Evolutionary conservation across 495 filamentous ascomycete species (phyloP).

Genomic region (Cercophora samala): DNA sequence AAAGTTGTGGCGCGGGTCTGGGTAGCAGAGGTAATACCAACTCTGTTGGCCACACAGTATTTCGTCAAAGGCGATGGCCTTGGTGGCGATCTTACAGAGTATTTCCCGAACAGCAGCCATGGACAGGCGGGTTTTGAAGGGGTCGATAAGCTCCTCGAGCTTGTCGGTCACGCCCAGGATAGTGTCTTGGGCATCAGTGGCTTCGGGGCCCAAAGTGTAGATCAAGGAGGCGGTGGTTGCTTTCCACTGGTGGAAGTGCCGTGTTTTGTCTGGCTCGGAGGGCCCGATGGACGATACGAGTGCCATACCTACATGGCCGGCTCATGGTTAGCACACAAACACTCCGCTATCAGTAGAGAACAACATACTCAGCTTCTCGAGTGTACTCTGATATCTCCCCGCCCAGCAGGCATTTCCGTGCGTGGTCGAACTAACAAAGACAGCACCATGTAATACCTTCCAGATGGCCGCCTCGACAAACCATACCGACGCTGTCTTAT

Average conservation of each 20-base stretch:
- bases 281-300: neutral
- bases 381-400: neutral
- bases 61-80: neutral
- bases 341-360: neutral
- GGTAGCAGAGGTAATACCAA: neutral
- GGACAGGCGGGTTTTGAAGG: neutral
- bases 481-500: neutral
- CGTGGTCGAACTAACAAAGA: neutral
- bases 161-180: neutral
- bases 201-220: neutral
- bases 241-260: neutral
- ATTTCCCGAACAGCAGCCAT: neutral
- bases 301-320: neutral
- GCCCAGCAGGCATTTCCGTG: slow-evolving; percentile 3
- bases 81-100: neutral
- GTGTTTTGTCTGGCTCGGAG: neutral
- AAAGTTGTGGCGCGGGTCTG: neutral
- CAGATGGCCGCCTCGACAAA: slow-evolving; percentile 4
- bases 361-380: slow-evolving; percentile 2
- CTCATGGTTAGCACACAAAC: neutral
- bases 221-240: neutral
- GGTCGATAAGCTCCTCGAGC: neutral
- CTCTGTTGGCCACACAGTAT: neutral
- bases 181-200: neutral
- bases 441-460: neutral